A percentile compares a stretch with the other conserved stretches of the same genome.
Conservation (phyloP, 192 early-diverging fungal species). For the Coemansia guatemalensis region DNA sequence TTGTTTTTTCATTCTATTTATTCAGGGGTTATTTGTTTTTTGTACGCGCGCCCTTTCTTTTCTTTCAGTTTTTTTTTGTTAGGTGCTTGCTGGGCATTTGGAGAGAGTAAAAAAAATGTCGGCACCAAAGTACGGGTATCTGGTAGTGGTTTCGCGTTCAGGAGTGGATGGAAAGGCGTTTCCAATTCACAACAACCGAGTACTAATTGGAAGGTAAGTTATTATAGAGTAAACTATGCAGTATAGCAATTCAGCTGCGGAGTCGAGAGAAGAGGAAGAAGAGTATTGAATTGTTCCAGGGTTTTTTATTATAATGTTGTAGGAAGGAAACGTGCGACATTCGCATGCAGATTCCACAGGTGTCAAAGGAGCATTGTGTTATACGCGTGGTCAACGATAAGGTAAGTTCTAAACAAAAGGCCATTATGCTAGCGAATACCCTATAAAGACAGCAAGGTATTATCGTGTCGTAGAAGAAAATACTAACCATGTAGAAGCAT, state of each 20-base stretch:
- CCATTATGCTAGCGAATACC: neutral
- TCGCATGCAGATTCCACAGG: slow-evolving; percentile 38
- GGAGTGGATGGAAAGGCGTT: slow-evolving; percentile 49
- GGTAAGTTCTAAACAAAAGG: slow-evolving; percentile 7
- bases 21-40: neutral
- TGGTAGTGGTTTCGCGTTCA: slow-evolving; percentile 42
- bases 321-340: slow-evolving; percentile 50
- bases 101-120: neutral
- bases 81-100: neutral
- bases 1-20: too few species aligned
- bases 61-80: neutral
- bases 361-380: slow-evolving; percentile 48
- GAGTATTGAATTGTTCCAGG: neutral
- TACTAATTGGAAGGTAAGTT: slow-evolving; percentile 42
- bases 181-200: slow-evolving; percentile 33
- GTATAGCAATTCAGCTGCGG: too few species aligned
- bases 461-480: neutral
- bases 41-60: neutral
- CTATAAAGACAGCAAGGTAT: neutral
- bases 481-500: neutral
- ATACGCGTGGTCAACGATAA: slow-evolving; percentile 18
- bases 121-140: slow-evolving; percentile 32
- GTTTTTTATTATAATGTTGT: neutral
- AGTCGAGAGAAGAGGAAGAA: too few species aligned
- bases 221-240: neutral